phyloP scores from a whole-genome alignment of 1,284 basidiomycete genomes.

The Gomphus bonarii region DNA sequence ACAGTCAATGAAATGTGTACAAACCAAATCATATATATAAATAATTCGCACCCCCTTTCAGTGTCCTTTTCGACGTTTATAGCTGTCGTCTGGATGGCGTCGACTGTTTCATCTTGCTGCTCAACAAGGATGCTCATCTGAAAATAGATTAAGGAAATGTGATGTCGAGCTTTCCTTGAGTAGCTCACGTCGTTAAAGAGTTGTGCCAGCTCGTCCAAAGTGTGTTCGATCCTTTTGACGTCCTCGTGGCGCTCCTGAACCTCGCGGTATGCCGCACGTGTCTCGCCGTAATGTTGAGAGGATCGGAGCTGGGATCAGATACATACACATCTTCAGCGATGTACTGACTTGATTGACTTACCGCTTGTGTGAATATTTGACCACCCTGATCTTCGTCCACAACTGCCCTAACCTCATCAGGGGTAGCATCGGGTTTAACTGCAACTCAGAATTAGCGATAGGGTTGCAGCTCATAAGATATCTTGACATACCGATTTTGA shows the following conservation, averaged over 20 bases:
- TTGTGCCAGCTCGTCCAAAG: constrained; percentile 80
- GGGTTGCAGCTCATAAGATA: background rate
- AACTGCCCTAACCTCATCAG: constrained; percentile 73
- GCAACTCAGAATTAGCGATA: background rate
- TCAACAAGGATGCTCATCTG: constrained; percentile 73
- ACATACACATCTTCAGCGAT: background rate
- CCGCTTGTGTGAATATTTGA: constrained; percentile 84
- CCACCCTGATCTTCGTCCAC: constrained; percentile 48
- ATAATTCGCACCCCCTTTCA: constrained; percentile 45
- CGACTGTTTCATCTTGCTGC: constrained; percentile 71
- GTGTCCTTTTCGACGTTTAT: constrained; percentile 56
- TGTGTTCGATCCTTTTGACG: constrained; percentile 79
- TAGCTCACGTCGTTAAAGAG: constrained; percentile 69
- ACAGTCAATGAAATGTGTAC: constrained; percentile 7
- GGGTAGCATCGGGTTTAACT: constrained; percentile 88
- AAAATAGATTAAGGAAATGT: background rate
- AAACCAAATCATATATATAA: background rate
- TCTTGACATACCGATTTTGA: constrained; percentile 60
- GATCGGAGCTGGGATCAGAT: constrained; percentile 37
- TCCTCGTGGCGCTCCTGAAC: constrained; percentile 90
- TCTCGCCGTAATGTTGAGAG: constrained; percentile 78
- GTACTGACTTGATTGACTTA: constrained; percentile 26
- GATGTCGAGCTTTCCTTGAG: background rate
- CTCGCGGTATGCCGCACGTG: constrained; percentile 77
- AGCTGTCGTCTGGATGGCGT: constrained; percentile 53